Conservation (phyloP, 768 basidiomycete species). For the Auriscalpium microsporum region DNA sequence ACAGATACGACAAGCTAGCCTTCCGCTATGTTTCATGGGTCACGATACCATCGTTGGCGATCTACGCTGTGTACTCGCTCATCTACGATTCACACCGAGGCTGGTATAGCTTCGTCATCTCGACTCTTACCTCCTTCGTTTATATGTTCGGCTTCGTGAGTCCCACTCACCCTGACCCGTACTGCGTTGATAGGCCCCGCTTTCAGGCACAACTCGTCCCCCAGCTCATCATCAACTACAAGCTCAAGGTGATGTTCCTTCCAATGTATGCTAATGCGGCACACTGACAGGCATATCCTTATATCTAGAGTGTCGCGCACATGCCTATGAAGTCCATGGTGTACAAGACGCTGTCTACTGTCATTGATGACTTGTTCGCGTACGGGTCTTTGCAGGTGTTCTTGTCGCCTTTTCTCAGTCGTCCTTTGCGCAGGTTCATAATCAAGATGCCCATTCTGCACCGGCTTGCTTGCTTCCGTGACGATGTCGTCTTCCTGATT, state of each 20-base stretch:
- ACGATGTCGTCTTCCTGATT: constrained; percentile 86
- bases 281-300: background rate
- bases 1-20: constrained; percentile 82
- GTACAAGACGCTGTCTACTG: constrained; percentile 85
- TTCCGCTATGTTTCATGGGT: constrained; percentile 93
- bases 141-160: constrained; percentile 98
- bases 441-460: constrained; percentile 97
- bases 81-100: constrained; percentile 79
- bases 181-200: constrained; percentile 12
- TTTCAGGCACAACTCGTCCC: constrained; percentile 75
- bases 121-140: constrained; percentile 86
- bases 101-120: constrained; percentile 95
- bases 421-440: constrained; percentile 52
- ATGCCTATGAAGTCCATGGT: constrained; percentile 99
- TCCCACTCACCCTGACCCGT: constrained; percentile 18
- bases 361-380: constrained; percentile 91
- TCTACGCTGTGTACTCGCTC: constrained; percentile 73
- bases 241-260: constrained; percentile 62
- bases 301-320: constrained; percentile 78
- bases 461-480: constrained; percentile 82
- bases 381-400: constrained; percentile 29
- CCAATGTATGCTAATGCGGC: background rate
- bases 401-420: constrained; percentile 4
- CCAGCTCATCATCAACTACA: constrained; percentile 94
- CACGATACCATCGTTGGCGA: constrained; percentile 71